Evolutionary conservation across 352 stramenopile species (phyloP).

Genomic region (Globisporangium paddicum): DNA sequence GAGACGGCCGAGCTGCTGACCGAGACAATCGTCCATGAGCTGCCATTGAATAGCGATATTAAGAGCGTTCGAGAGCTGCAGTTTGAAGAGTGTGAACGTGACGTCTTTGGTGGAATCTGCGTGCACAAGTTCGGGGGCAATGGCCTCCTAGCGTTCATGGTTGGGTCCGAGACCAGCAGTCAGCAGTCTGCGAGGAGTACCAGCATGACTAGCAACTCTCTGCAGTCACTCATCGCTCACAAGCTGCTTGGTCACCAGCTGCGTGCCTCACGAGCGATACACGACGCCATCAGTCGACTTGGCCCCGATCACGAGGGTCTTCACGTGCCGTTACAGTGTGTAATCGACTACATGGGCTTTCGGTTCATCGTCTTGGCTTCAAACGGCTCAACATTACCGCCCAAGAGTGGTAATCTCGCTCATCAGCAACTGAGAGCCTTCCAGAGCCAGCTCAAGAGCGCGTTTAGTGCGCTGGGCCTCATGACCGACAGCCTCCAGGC

Average conservation of each 20-base stretch:
- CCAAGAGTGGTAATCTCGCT: background rate
- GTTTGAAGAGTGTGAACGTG: background rate
- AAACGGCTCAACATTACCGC: background rate
- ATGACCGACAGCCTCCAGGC: slow-evolving; percentile 25
- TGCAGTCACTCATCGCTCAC: slow-evolving; percentile 13
- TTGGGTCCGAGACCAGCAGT: background rate
- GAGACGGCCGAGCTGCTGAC: slow-evolving; percentile 26
- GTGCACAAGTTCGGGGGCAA: slow-evolving; percentile 27
- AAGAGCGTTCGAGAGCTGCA: slow-evolving; percentile 14
- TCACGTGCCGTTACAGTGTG: slow-evolving; percentile 51
- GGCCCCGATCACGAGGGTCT: background rate
- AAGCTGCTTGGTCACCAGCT: slow-evolving; percentile 50
- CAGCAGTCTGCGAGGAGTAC: background rate
- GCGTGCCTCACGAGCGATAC: slow-evolving; percentile 30
- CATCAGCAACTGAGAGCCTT: background rate
- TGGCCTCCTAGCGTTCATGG: slow-evolving; percentile 37
- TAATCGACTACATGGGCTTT: slow-evolving; percentile 55
- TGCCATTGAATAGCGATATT: slow-evolving; percentile 17
- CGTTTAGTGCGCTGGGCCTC: slow-evolving; percentile 28
- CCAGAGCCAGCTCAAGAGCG: slow-evolving; percentile 14
- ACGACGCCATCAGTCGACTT: slow-evolving; percentile 17
- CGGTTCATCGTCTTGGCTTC: slow-evolving; percentile 44
- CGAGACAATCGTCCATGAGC: slow-evolving; percentile 30
- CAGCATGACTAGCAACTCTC: slow-evolving; percentile 2
- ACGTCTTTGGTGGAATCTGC: background rate